A percentile compares a stretch with the other conserved stretches of the same genome.
phyloP scores from a whole-genome alignment of 768 basidiomycete species.

The Clitopilus passeckerianus region DNA sequence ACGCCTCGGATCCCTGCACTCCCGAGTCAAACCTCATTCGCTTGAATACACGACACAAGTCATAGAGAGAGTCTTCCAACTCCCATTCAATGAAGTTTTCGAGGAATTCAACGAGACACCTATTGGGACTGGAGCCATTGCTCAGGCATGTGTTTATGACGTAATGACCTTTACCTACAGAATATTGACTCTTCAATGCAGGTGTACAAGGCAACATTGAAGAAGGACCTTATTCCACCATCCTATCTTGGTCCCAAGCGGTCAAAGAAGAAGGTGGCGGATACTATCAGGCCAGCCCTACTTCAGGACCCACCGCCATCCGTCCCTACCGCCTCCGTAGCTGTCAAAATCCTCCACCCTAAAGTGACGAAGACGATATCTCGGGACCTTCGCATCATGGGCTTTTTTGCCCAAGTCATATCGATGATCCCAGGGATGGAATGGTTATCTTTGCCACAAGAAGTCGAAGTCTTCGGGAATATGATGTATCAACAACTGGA shows the following conservation, averaged over 20 bases:
- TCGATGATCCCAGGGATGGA: slow-evolving; percentile 87
- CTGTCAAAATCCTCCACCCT: slow-evolving; percentile 95
- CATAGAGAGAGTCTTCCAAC: slow-evolving; percentile 79
- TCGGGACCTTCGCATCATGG: slow-evolving; percentile 93
- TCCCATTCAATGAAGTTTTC: slow-evolving; percentile 84
- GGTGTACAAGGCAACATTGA: slow-evolving; percentile 89
- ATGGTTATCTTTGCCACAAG: slow-evolving; percentile 94
- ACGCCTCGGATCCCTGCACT: slow-evolving; percentile 81
- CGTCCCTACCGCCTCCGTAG: slow-evolving; percentile 82
- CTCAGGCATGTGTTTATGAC: slow-evolving; percentile 50
- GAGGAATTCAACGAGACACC: slow-evolving; percentile 82
- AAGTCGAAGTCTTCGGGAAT: slow-evolving; percentile 88
- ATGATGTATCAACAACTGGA: slow-evolving; percentile 98
- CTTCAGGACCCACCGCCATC: slow-evolving; percentile 63
- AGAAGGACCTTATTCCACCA: slow-evolving; percentile 78
- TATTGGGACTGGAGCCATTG: slow-evolving; percentile 98
- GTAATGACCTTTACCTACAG: neutral
- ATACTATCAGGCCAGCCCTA: slow-evolving; percentile 46
- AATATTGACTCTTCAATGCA: slow-evolving; percentile 17
- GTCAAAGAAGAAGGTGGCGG: slow-evolving; percentile 40
- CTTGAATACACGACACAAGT: slow-evolving; percentile 74
- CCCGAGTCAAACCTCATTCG: slow-evolving; percentile 78
- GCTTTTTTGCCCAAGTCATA: slow-evolving; percentile 79
- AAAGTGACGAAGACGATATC: slow-evolving; percentile 74
- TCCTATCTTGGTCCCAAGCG: slow-evolving; percentile 79